Evolutionary conservation across 768 basidiomycete genomes (phyloP).

Genomic region (Phylloporus sp.): DNA sequence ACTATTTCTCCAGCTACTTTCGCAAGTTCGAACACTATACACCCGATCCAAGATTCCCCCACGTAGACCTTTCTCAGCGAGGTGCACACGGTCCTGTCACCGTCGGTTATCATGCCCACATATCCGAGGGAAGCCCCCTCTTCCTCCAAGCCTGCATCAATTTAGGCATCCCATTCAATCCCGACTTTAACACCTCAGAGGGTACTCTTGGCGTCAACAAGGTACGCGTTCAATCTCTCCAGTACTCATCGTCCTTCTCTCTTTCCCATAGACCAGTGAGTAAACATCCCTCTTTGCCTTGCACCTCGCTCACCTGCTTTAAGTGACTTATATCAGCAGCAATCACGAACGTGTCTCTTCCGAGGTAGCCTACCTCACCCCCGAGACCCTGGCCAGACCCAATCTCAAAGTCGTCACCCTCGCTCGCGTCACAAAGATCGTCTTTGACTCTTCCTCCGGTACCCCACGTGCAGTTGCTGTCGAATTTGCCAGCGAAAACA

Average conservation of each 20-base stretch:
- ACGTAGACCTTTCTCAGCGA: slow-evolving; percentile 41
- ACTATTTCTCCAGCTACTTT: slow-evolving; percentile 49
- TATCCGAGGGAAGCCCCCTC: slow-evolving; percentile 40
- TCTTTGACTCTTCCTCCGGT: slow-evolving; percentile 43
- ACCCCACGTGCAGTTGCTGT: slow-evolving; percentile 53
- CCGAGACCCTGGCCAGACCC: slow-evolving; percentile 54
- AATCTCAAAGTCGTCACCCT: slow-evolving; percentile 59
- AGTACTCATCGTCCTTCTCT: background rate
- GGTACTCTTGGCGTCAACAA: slow-evolving; percentile 61
- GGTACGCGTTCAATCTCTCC: slow-evolving; percentile 32
- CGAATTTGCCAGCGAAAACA: slow-evolving; percentile 44
- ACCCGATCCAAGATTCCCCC: slow-evolving; percentile 45
- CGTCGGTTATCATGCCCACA: slow-evolving; percentile 52
- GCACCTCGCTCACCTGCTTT: slow-evolving; percentile 1
- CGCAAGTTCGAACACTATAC: slow-evolving; percentile 60
- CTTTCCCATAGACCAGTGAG: slow-evolving; percentile 40
- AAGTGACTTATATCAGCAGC: slow-evolving; percentile 65
- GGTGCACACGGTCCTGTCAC: slow-evolving; percentile 54
- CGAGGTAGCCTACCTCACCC: slow-evolving; percentile 63
- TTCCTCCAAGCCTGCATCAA: slow-evolving; percentile 53
- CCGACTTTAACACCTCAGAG: slow-evolving; percentile 51
- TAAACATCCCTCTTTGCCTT: background rate
- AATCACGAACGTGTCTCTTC: slow-evolving; percentile 53
- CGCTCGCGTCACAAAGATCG: slow-evolving; percentile 52
- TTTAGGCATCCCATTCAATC: slow-evolving; percentile 45